Evolutionary conservation across 2,329 filamentous ascomycete genomes (phyloP).

Genomic region (Cordyceps militaris): DNA sequence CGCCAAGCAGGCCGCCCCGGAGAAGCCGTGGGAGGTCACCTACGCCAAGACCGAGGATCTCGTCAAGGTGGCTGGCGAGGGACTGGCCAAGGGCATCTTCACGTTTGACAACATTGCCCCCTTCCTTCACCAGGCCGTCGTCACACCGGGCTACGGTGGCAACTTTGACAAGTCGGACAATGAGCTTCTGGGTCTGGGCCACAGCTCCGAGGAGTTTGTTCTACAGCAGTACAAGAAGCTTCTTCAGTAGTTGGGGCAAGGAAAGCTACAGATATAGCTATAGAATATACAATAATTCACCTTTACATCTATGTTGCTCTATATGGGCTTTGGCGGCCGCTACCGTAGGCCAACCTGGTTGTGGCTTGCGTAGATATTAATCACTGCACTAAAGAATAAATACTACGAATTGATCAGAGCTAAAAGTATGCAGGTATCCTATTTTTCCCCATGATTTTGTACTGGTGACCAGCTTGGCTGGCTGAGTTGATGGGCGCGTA

Average conservation of each 20-base stretch:
- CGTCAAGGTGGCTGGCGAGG: constrained; percentile 21
- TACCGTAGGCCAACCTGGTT: too few relatives aligned
- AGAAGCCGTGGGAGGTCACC: constrained; percentile 24
- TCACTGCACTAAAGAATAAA: too few relatives aligned
- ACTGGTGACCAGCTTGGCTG: constrained; percentile 35
- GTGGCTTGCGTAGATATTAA: too few relatives aligned
- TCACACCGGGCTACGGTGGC: constrained; percentile 26
- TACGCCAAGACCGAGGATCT: constrained; percentile 24
- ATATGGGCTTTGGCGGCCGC: too few relatives aligned
- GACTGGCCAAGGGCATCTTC: constrained; percentile 24
- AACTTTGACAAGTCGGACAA: constrained; percentile 34
- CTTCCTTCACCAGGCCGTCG: constrained; percentile 27
- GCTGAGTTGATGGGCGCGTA: not conserved
- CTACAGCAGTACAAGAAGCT: constrained; percentile 23
- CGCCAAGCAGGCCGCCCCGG: constrained; percentile 9
- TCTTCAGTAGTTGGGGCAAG: not conserved
- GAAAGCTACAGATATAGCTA: not conserved
- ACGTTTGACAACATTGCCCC: constrained; percentile 24
- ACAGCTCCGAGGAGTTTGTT: constrained; percentile 33
- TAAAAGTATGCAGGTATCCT: too few relatives aligned
- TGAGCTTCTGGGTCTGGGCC: constrained; percentile 37
- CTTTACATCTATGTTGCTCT: not conserved
- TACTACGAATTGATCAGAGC: too few relatives aligned
- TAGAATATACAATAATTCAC: not conserved
- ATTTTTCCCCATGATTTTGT: constrained; percentile 26